Percentiles rank a stretch among this genome's conserved stretches.
phyloP scores from a whole-genome alignment of 768 basidiomycete genomes.

The Coprinellus aureogranulatus region DNA sequence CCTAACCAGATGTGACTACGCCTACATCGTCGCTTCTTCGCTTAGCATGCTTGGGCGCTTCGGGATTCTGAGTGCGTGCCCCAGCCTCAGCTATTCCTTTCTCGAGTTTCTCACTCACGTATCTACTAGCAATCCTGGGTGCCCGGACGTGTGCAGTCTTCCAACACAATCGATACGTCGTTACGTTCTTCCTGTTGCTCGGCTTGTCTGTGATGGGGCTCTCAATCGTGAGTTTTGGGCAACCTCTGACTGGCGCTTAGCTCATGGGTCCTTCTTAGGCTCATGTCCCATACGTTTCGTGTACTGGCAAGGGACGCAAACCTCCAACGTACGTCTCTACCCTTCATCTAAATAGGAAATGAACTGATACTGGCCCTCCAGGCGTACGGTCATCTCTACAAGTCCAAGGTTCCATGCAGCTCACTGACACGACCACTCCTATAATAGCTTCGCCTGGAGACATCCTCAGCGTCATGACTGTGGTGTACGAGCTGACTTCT shows the following conservation, averaged over 20 bases:
- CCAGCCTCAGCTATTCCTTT: neutral
- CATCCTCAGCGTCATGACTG: conserved; percentile 6
- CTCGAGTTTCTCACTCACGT: neutral
- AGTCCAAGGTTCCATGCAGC: too few relatives aligned
- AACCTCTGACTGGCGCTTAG: neutral
- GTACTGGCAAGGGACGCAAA: neutral
- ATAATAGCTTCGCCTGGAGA: neutral
- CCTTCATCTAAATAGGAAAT: neutral
- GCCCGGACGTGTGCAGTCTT: conserved; percentile 6
- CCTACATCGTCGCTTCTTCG: neutral
- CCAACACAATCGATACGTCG: neutral
- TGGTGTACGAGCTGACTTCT: conserved; percentile 5
- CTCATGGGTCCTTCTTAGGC: neutral
- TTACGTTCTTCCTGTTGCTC: conserved; percentile 1
- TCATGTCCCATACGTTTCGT: conserved; percentile 8
- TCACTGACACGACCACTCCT: neutral
- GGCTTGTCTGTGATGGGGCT: neutral
- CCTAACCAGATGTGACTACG: conserved; percentile 9
- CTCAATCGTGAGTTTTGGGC: neutral
- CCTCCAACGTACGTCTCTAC: neutral
- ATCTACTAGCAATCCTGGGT: conserved; percentile 2
- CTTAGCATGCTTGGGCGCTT: conserved; percentile 6
- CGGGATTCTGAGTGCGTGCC: conserved; percentile 4
- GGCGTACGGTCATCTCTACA: too few relatives aligned
- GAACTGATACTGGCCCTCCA: neutral